Evolutionary conservation across 441 rosid species (phyloP), one percentile per base, ranked within the genome.

Genomic region (Pelargonium australe): DNA sequence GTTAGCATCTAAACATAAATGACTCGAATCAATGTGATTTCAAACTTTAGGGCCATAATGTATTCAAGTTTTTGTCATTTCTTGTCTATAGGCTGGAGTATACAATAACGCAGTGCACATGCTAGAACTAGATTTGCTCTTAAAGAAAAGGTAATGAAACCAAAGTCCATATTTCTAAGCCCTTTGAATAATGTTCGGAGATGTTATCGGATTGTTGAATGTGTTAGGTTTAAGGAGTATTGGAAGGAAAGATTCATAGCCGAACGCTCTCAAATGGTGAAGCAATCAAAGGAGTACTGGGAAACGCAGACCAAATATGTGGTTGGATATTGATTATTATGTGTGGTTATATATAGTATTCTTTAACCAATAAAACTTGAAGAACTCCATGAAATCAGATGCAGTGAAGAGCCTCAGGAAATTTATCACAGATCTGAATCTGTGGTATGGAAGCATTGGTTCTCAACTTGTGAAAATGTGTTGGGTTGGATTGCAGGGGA

Each of bases 251-350:
- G 98, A 76, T 66, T 73, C 67, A 10, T 40, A 0, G 73, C 65
- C 0, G 96, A 87, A 78, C 88, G 90, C 0, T 77, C 86, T 5
- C 89, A 87, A 79, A 82, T 74, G 77, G 74, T 84, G 73, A 91
- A 86, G 84, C 98, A 93, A 65, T 83, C 86, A 1, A 91, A 81
- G 82, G 83, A 79, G 49, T 91, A 78, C 66, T 91, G 97, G 97
- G 87, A 86, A 41, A 45, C 70, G 34, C 98, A 85, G 75, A 82
- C 97, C 7, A 78, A 81, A 68, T 75, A 78, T 13, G 79, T 80
- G 12, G 71, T 90, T 41, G 97, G 97, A 43, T 89, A 80, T 74
- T 84, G 77, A 76, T 72, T 31, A 20, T 37, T 13, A 47, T 47
- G 37, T 5, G 58, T 51, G n/a, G 5, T 51, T 31, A 31, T 31